These are phyloP conservation scores for Solanum sejunctum DNA, from an alignment of 257 asterid species.

Conservation along the genomic window DNA sequence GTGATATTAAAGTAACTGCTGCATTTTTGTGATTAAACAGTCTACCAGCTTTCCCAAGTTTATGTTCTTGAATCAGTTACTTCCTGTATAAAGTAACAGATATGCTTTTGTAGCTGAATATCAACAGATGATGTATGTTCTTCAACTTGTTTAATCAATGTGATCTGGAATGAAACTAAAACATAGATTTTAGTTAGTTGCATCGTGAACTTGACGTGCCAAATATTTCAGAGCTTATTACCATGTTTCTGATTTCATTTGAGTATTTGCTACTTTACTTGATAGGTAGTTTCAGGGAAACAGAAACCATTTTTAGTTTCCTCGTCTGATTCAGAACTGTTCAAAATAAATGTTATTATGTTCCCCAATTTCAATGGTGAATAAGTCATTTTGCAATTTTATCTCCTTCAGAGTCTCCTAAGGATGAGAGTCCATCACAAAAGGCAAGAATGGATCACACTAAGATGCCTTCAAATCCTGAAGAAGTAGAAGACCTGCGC, in stretches of 20 bases:
- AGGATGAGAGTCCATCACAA: slow-evolving; percentile 23
- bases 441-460: slow-evolving; percentile 25
- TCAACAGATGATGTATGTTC: not conserved
- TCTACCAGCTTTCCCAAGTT: not conserved
- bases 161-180: not conserved
- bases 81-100: not conserved
- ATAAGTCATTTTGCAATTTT: not conserved
- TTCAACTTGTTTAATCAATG: not conserved
- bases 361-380: not conserved
- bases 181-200: not conserved
- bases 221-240: not conserved
- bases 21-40: not conserved
- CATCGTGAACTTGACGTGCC: not conserved
- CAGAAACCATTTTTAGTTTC: not conserved
- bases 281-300: not conserved
- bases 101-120: not conserved
- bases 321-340: not conserved
- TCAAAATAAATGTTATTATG: not conserved
- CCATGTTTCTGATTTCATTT: not conserved
- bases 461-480: slow-evolving; percentile 75
- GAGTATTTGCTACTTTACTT: not conserved
- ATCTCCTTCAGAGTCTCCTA: slow-evolving; percentile 31
- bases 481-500: slow-evolving; percentile 85
- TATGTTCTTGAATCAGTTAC: not conserved
- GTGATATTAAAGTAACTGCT: not conserved